Evolutionary conservation across 768 basidiomycete genomes (phyloP).

Genomic region (Russula dissimulans): DNA sequence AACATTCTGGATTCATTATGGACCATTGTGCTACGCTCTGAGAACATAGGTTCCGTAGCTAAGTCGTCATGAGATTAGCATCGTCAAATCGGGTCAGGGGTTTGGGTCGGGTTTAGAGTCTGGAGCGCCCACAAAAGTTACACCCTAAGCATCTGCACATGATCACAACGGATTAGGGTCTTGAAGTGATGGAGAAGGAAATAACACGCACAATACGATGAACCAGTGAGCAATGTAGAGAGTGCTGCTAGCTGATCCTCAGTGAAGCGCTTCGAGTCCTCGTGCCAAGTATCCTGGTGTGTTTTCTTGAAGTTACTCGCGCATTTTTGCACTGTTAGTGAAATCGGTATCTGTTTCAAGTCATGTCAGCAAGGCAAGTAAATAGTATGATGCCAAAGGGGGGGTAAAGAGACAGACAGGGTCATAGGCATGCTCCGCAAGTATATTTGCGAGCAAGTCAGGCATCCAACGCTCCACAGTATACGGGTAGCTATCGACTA

Average conservation of each 20-base stretch:
- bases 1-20: neutral
- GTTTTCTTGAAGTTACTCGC: constrained; percentile 75
- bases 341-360: constrained; percentile 58
- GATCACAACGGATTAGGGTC: neutral
- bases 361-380: constrained; percentile 4
- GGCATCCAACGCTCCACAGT: constrained; percentile 95
- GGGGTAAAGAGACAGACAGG: constrained; percentile 37
- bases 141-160: constrained; percentile 18
- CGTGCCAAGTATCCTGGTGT: constrained; percentile 85
- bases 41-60: neutral
- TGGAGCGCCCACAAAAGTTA: neutral
- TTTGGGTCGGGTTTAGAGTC: no score
- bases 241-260: constrained; percentile 77
- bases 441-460: constrained; percentile 63
- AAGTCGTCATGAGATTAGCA: neutral
- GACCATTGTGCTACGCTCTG: neutral
- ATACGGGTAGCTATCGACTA: constrained; percentile 92
- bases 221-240: constrained; percentile 78
- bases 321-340: constrained; percentile 72
- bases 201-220: constrained; percentile 59
- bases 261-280: constrained; percentile 77
- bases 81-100: neutral
- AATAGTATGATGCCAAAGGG: neutral
- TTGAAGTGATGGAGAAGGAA: neutral
- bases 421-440: constrained; percentile 80